Evolutionary conservation across 306 rosid genomes (phyloP).

Genomic region (Senna tora): DNA sequence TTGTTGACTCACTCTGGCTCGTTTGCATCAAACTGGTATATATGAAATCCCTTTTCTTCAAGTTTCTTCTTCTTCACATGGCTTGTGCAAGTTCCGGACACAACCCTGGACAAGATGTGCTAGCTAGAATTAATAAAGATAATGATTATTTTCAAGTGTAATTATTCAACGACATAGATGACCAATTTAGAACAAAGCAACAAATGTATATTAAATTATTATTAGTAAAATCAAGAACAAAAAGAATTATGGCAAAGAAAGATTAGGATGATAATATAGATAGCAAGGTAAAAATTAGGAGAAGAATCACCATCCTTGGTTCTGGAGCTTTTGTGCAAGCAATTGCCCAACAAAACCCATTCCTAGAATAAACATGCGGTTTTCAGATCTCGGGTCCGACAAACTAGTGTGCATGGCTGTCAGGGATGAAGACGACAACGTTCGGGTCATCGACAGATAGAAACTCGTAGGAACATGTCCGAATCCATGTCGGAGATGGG

Average conservation of each 20-base stretch:
- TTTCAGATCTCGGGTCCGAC: constrained; percentile 36
- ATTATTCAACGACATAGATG: neutral
- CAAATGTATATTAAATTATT: neutral
- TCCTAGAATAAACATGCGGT: constrained; percentile 67
- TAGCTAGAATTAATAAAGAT: constrained; percentile 10
- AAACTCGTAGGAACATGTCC: constrained; percentile 26
- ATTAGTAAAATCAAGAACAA: neutral
- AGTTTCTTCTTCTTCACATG: constrained; percentile 67
- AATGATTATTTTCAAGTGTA: neutral
- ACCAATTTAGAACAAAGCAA: neutral
- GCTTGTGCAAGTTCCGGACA: constrained; percentile 80
- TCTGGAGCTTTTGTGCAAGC: constrained; percentile 65
- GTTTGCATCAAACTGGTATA: constrained; percentile 67
- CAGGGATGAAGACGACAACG: constrained; percentile 5
- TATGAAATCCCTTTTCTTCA: constrained; percentile 67
- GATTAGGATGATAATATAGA: neutral
- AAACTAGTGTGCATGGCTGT: neutral
- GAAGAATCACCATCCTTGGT: constrained; percentile 67
- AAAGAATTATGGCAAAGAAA: neutral
- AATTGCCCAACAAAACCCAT: constrained; percentile 77
- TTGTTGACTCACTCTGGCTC: constrained; percentile 63
- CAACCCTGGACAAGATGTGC: constrained; percentile 40
- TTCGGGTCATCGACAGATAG: constrained; percentile 14
- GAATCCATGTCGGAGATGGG: constrained; percentile 7
- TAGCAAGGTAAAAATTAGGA: neutral